These are phyloP conservation scores for Diaporthe sp. DNA, from an alignment of 2,329 filamentous ascomycete genomes.

Conservation along the genomic window DNA sequence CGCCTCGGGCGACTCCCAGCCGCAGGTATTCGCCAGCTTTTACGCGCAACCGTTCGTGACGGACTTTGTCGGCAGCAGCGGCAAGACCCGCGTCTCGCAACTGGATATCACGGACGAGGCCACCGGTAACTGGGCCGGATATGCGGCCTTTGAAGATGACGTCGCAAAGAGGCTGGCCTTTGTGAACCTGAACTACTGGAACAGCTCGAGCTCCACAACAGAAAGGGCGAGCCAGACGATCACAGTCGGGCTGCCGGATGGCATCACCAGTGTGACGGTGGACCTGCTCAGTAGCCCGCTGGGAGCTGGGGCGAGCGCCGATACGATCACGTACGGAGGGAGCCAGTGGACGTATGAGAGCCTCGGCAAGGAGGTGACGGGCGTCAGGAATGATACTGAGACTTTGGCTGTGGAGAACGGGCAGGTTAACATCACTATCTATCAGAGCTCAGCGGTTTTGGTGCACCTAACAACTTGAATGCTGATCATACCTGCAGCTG, in stretches of 20 bases:
- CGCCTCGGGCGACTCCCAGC: conserved; percentile 47
- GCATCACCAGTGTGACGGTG: conserved; percentile 45
- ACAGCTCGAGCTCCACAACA: conserved; percentile 48
- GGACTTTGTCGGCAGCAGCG: conserved; percentile 53
- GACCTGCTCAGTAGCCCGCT: conserved; percentile 51
- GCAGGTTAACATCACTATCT: conserved; percentile 46
- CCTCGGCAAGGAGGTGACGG: conserved; percentile 51
- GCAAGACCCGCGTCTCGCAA: conserved; percentile 48
- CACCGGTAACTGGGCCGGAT: conserved; percentile 48
- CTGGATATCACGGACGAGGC: conserved; percentile 41
- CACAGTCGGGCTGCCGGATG: conserved; percentile 45
- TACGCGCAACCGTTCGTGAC: conserved; percentile 55
- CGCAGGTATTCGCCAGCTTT: conserved; percentile 54
- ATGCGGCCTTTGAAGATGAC: conserved; percentile 50
- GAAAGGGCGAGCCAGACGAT: conserved; percentile 46
- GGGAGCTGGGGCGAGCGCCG: conserved; percentile 52
- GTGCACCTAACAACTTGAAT: conserved; percentile 33
- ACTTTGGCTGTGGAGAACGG: conserved; percentile 47
- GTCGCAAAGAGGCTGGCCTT: conserved; percentile 49
- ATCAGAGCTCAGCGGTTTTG: conserved; percentile 50
- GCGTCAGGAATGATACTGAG: conserved; percentile 50
- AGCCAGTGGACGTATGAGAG: conserved; percentile 56
- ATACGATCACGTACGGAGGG: conserved; percentile 54
- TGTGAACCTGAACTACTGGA: conserved; percentile 55
- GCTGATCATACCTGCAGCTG: background rate